These are phyloP conservation scores for Vaccinium corymbosum DNA, from an alignment of 148 eudicot genomes.

Conservation along the genomic window DNA sequence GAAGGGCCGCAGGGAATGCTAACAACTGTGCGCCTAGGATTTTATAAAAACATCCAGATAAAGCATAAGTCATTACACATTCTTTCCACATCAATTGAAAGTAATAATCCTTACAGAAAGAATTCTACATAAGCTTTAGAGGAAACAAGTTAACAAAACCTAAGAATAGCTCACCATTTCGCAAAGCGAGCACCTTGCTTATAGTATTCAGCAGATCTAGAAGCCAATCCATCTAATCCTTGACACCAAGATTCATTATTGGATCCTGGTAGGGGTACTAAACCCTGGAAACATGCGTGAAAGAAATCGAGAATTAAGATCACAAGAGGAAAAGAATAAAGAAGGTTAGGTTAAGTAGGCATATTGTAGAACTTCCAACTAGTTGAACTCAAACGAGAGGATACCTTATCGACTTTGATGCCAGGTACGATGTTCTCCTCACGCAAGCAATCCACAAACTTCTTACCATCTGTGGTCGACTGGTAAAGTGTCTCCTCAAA, in stretches of 20 bases:
- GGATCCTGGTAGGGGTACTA: slow-evolving; percentile 88
- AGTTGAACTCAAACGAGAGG: neutral
- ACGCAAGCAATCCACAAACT: slow-evolving; percentile 66
- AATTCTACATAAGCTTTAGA: neutral
- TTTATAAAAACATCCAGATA: neutral
- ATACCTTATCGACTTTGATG: slow-evolving; percentile 91
- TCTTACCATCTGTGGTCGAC: slow-evolving; percentile 85
- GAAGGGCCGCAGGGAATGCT: slow-evolving; percentile 97
- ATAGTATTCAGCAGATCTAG: slow-evolving; percentile 94
- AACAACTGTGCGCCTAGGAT: slow-evolving; percentile 82
- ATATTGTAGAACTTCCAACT: neutral
- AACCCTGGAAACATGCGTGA: slow-evolving; percentile 51
- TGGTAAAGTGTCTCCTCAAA: slow-evolving; percentile 97
- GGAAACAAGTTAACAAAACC: neutral
- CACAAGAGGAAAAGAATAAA: neutral
- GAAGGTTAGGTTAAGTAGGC: neutral
- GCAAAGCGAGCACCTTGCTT: slow-evolving; percentile 98
- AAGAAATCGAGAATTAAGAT: neutral
- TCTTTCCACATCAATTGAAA: neutral
- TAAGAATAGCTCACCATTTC: slow-evolving; percentile 58
- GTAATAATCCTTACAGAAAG: neutral
- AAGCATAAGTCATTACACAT: neutral
- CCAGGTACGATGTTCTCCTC: slow-evolving; percentile 88
- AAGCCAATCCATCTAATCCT: slow-evolving; percentile 92
- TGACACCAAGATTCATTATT: slow-evolving; percentile 99